These are phyloP conservation scores for Micractinium conductrix DNA, from an alignment of 139 green algal species.

Conservation along the genomic window DNA sequence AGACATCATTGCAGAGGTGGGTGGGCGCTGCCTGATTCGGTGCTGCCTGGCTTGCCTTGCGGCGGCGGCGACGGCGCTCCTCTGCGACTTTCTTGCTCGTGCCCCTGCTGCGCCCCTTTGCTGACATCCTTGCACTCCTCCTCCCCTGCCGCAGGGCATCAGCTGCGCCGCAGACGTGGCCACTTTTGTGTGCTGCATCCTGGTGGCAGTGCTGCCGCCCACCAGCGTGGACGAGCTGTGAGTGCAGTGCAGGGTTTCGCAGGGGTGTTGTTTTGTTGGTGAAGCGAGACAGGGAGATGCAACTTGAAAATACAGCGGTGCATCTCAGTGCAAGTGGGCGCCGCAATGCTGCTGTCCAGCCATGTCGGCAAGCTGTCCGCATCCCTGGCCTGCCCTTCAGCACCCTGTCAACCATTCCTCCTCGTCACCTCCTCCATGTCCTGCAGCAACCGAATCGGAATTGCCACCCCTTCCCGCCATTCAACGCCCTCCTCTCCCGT, in stretches of 20 bases:
- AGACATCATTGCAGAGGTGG: background rate
- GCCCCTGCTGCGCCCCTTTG: background rate
- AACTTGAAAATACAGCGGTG: background rate
- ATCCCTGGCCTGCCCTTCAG: too few species aligned
- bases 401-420: too few species aligned
- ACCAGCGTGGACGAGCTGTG: background rate
- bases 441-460: too few species aligned
- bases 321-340: background rate
- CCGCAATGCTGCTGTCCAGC: too few species aligned
- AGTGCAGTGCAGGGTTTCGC: background rate
- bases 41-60: too few species aligned
- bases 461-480: too few species aligned
- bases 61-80: background rate
- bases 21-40: background rate
- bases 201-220: background rate
- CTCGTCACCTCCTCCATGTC: too few species aligned
- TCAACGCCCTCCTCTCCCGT: background rate
- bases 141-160: background rate
- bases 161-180: slow-evolving; percentile 23
- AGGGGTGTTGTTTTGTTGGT: too few species aligned
- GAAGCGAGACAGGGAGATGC: too few species aligned
- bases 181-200: slow-evolving; percentile 25
- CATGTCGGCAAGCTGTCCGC: too few species aligned
- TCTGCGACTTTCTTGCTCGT: too few species aligned
- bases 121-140: background rate